A percentile compares a stretch with the other conserved stretches of the same genome.
Evolutionary conservation across 2,329 filamentous ascomycete species (phyloP).

Genomic region (Didymella arachidicola): DNA sequence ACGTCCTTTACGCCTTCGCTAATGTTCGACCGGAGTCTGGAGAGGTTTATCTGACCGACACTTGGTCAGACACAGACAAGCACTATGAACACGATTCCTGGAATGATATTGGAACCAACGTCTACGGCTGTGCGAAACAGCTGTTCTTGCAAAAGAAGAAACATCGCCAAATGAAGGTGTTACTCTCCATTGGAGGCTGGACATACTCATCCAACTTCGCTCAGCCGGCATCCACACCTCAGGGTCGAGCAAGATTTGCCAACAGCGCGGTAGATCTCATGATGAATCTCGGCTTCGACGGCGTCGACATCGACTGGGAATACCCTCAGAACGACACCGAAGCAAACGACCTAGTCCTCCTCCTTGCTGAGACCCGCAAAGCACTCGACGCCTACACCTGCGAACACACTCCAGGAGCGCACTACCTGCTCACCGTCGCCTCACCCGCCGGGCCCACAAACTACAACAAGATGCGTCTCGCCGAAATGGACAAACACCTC

Average conservation of each 20-base stretch:
- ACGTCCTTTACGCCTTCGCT: slow-evolving; percentile 51
- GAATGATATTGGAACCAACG: slow-evolving; percentile 51
- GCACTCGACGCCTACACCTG: slow-evolving; percentile 54
- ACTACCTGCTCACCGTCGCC: slow-evolving; percentile 58
- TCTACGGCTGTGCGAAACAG: slow-evolving; percentile 51
- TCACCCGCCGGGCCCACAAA: slow-evolving; percentile 55
- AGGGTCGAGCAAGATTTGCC: slow-evolving; percentile 44
- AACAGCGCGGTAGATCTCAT: slow-evolving; percentile 45
- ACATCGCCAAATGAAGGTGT: slow-evolving; percentile 48
- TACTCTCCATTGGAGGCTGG: slow-evolving; percentile 52
- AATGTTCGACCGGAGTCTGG: slow-evolving; percentile 49
- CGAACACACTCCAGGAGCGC: slow-evolving; percentile 49
- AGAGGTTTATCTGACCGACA: slow-evolving; percentile 49
- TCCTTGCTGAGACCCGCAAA: slow-evolving; percentile 40
- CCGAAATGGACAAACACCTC: slow-evolving; percentile 57
- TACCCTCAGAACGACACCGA: slow-evolving; percentile 44
- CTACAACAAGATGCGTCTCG: slow-evolving; percentile 55
- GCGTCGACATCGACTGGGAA: slow-evolving; percentile 45
- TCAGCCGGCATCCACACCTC: slow-evolving; percentile 41
- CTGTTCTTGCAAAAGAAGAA: slow-evolving; percentile 48
- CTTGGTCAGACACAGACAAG: slow-evolving; percentile 50
- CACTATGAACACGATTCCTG: slow-evolving; percentile 50
- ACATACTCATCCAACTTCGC: slow-evolving; percentile 51
- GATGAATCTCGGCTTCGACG: slow-evolving; percentile 48
- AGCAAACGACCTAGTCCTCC: slow-evolving; percentile 45